Percentiles rank a stretch among this genome's conserved stretches.
Evolutionary conservation across 2,329 filamentous ascomycete genomes (phyloP).

Genomic region (Cercospora brassicicola): DNA sequence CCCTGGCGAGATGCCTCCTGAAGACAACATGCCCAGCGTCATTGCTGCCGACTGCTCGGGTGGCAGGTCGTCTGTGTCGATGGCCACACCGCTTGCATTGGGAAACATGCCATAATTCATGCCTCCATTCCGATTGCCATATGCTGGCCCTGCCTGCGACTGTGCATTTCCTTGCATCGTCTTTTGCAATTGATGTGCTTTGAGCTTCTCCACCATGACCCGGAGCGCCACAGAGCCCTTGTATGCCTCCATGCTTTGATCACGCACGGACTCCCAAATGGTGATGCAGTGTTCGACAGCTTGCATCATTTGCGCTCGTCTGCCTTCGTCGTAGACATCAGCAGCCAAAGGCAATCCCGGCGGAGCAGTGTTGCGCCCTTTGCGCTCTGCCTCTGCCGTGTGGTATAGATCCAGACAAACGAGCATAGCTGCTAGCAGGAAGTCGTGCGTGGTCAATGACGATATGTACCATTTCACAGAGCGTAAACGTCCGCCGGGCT

Average conservation of each 20-base stretch:
- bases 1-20: slow-evolving; percentile 58
- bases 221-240: slow-evolving; percentile 80
- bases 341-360: slow-evolving; percentile 33
- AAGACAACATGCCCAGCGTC: slow-evolving; percentile 68
- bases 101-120: slow-evolving; percentile 37
- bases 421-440: slow-evolving; percentile 81
- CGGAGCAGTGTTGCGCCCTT: slow-evolving; percentile 35
- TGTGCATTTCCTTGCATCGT: slow-evolving; percentile 17
- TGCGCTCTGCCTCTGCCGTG: slow-evolving; percentile 51
- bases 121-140: slow-evolving; percentile 7
- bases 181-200: slow-evolving; percentile 44
- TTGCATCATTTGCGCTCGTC: slow-evolving; percentile 70
- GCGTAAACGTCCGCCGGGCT: slow-evolving; percentile 68
- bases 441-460: slow-evolving; percentile 79
- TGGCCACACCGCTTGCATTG: slow-evolving; percentile 31
- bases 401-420: slow-evolving; percentile 80
- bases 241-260: slow-evolving; percentile 82
- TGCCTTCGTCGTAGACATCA: slow-evolving; percentile 47
- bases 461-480: slow-evolving; percentile 77
- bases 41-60: slow-evolving; percentile 67
- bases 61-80: slow-evolving; percentile 57
- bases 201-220: slow-evolving; percentile 80
- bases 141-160: slow-evolving; percentile 15
- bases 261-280: slow-evolving; percentile 78
- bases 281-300: slow-evolving; percentile 69